Percentiles rank a stretch among this genome's conserved stretches.
These are phyloP conservation scores for Colletotrichum abscissum DNA, from an alignment of 2,329 filamentous ascomycete species.

Conservation along the genomic window DNA sequence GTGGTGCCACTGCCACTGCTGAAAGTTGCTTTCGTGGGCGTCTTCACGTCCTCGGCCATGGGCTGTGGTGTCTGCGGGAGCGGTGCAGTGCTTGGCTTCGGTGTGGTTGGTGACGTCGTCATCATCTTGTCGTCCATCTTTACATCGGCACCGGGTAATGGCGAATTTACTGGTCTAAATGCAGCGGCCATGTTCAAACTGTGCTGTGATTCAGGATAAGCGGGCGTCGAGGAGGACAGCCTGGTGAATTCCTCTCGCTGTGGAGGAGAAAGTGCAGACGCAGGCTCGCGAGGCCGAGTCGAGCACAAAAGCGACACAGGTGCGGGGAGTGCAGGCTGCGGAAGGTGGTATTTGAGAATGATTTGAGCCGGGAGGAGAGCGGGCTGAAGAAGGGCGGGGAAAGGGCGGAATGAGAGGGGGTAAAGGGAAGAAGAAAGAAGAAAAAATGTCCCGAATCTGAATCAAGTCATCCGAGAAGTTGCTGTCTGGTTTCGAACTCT, in stretches of 20 bases:
- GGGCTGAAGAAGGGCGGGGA: neutral
- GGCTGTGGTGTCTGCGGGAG: slow-evolving; percentile 37
- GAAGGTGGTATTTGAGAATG: neutral
- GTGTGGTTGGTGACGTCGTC: slow-evolving; percentile 49
- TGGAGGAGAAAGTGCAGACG: slow-evolving; percentile 3
- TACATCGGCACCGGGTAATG: slow-evolving; percentile 45
- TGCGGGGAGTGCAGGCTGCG: slow-evolving; percentile 13
- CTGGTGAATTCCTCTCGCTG: slow-evolving; percentile 38
- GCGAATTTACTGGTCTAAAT: slow-evolving; percentile 61
- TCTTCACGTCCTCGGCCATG: slow-evolving; percentile 61
- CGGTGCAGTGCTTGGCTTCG: slow-evolving; percentile 50
- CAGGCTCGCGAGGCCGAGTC: slow-evolving; percentile 23
- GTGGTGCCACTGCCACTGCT: slow-evolving; percentile 42
- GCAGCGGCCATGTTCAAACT: slow-evolving; percentile 55
- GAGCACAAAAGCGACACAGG: neutral
- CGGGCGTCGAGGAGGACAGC: slow-evolving; percentile 25
- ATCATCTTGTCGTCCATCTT: slow-evolving; percentile 50
- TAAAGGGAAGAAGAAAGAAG: slow-evolving; percentile 1
- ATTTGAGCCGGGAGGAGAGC: neutral
- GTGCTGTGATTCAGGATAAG: neutral
- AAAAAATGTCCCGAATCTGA: neutral
- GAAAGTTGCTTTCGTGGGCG: slow-evolving; percentile 72
- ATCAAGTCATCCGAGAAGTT: slow-evolving; percentile 34
- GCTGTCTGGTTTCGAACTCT: neutral
- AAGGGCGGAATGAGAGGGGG: neutral